Conservation (phyloP, 257 asterid genomes). For the Fraxinus americana region DNA sequence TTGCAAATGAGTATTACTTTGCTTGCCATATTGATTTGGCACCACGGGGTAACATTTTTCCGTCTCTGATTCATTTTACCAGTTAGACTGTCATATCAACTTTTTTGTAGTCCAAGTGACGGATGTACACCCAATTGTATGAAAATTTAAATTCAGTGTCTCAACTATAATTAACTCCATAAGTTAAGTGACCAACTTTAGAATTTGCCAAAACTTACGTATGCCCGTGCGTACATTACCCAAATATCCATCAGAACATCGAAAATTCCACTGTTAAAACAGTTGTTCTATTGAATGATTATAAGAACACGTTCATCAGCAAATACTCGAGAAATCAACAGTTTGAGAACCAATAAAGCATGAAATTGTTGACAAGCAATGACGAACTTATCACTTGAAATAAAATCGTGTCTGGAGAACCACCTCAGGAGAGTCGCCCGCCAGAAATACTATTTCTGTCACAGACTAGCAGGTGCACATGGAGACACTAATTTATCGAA, state of each 20-base stretch:
- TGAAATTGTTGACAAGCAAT: neutral
- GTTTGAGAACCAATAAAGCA: neutral
- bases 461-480: conserved; percentile 63
- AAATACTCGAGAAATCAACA: neutral
- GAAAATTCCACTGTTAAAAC: neutral
- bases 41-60: too few species aligned
- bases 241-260: neutral
- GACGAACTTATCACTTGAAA: conserved; percentile 21
- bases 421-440: conserved; percentile 62
- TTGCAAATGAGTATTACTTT: neutral
- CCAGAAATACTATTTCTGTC: conserved; percentile 36
- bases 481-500: conserved; percentile 25
- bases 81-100: too few species aligned
- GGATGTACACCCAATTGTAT: too few species aligned
- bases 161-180: too few species aligned
- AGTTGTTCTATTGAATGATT: neutral
- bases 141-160: too few species aligned
- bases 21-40: neutral
- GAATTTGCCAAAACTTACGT: too few species aligned
- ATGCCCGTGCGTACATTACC: neutral
- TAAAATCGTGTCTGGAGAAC: conserved; percentile 32
- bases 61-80: neutral
- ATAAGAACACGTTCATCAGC: neutral
- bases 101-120: too few species aligned
- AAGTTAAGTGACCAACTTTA: too few species aligned